These are phyloP conservation scores for Leucocoprinus leucothites DNA, from an alignment of 768 basidiomycete genomes.

Conservation along the genomic window DNA sequence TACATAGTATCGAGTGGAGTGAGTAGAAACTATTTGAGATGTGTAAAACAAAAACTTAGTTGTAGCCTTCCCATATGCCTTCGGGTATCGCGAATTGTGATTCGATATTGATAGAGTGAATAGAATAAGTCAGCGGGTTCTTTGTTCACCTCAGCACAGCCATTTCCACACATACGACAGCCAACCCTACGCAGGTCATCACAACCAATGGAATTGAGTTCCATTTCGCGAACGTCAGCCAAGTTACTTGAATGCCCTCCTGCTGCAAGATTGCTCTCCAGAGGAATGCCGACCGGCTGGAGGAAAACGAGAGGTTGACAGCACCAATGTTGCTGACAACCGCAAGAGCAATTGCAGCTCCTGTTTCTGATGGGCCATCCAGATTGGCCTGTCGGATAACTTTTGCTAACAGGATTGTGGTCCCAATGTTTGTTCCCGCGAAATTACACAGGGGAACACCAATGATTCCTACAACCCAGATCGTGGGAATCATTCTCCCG, in stretches of 20 bases:
- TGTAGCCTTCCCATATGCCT: no score
- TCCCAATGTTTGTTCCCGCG: conserved; percentile 88
- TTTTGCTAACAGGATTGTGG: conserved; percentile 85
- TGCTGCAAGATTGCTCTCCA: conserved; percentile 75
- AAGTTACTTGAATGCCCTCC: conserved; percentile 63
- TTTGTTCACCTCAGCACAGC: conserved; percentile 33
- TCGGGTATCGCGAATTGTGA: no score
- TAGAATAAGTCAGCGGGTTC: no score
- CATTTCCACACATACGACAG: conserved; percentile 77
- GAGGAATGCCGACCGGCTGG: conserved; percentile 82
- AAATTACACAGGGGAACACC: conserved; percentile 77
- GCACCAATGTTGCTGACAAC: conserved; percentile 90
- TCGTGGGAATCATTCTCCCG: conserved; percentile 41
- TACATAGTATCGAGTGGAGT: no score
- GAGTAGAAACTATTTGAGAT: no score
- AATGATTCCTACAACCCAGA: conserved; percentile 69
- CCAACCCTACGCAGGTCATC: conserved; percentile 67
- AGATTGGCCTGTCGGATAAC: conserved; percentile 52
- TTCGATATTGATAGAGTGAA: no score
- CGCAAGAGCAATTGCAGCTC: conserved; percentile 72
- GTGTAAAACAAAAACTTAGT: no score
- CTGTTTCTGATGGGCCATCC: conserved; percentile 35
- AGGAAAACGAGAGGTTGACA: conserved; percentile 84
- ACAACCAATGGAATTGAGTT: conserved; percentile 63
- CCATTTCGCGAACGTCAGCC: conserved; percentile 66